Evolutionary conservation across 176 grass and related monocot genomes (phyloP).

Genomic region (Alopecurus myosuroides): DNA sequence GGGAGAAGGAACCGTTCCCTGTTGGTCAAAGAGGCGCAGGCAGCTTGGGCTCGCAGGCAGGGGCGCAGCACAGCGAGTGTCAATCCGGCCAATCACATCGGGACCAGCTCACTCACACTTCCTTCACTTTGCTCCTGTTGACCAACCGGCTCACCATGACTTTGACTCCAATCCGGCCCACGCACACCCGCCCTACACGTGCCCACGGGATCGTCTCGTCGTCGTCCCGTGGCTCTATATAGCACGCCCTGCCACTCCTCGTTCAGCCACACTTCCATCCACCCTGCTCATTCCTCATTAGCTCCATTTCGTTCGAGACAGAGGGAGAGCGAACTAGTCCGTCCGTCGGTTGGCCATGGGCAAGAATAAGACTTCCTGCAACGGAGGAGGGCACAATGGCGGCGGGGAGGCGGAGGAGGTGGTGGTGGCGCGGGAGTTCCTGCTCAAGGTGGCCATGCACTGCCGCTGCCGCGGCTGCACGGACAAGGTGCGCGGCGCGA

Average conservation of each 20-base stretch:
- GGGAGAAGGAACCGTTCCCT: background rate
- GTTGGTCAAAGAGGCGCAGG: background rate
- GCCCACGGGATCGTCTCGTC: background rate
- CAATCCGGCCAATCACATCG: background rate
- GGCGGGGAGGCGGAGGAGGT: background rate
- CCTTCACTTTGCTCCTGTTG: background rate
- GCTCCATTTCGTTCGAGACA: background rate
- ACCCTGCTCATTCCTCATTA: background rate
- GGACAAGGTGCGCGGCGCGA: constrained; percentile 21
- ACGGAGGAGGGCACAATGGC: background rate
- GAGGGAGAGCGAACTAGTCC: background rate
- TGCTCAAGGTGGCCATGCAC: constrained; percentile 41
- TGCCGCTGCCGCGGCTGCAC: constrained; percentile 34
- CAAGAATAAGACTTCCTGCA: background rate
- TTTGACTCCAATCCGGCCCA: background rate
- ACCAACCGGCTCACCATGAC: background rate
- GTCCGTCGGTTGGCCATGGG: background rate
- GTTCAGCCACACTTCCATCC: background rate
- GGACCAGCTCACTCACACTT: background rate
- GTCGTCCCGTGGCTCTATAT: background rate
- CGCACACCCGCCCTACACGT: background rate
- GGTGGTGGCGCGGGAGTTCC: background rate
- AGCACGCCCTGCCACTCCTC: background rate
- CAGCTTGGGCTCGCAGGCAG: background rate
- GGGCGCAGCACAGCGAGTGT: background rate